phyloP scores from a whole-genome alignment of 768 basidiomycete species.

The Psilocybe cubensis region DNA sequence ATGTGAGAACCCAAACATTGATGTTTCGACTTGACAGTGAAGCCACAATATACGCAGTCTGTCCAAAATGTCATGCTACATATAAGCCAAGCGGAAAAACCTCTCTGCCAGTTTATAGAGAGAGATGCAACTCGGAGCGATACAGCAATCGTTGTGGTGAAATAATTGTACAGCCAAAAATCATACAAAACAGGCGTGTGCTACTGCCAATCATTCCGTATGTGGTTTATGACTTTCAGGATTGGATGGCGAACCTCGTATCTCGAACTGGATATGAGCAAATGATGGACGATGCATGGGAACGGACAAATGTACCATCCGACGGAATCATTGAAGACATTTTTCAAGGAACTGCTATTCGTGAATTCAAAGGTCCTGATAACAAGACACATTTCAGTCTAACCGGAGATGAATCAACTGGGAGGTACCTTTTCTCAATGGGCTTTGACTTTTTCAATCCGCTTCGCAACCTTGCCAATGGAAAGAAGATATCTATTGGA shows the following conservation, averaged over 20 bases:
- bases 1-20: no score
- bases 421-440: not conserved
- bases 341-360: not conserved
- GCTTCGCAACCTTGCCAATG: slow-evolving; percentile 25
- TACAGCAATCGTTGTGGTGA: no score
- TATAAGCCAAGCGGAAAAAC: no score
- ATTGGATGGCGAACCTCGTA: slow-evolving; percentile 30
- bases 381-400: slow-evolving; percentile 21
- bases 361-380: not conserved
- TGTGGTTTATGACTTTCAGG: slow-evolving; percentile 19
- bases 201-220: slow-evolving; percentile 22
- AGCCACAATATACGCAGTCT: no score
- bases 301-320: not conserved
- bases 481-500: slow-evolving; percentile 23
- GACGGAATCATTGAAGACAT: slow-evolving; percentile 5
- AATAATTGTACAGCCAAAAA: no score
- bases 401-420: not conserved
- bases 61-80: no score
- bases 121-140: no score
- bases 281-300: slow-evolving; percentile 24
- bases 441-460: slow-evolving; percentile 35
- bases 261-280: slow-evolving; percentile 27
- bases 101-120: no score
- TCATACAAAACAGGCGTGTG: no score
- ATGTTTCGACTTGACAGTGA: no score